Evolutionary conservation across 352 stramenopile species (phyloP).

Genomic region (Phytophthora constricta): DNA sequence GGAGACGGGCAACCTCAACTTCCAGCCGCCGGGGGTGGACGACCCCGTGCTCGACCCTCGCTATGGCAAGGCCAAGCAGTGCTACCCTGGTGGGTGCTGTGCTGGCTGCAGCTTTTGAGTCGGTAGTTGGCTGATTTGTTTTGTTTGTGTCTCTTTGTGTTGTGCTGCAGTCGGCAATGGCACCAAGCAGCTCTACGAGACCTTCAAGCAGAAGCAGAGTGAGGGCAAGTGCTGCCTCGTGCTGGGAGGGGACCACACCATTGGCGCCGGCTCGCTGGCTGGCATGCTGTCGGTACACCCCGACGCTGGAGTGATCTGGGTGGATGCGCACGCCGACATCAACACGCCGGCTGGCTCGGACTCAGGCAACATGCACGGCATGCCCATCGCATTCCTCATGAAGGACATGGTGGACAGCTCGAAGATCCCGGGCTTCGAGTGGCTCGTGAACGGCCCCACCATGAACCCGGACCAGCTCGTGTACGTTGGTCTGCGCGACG

Average conservation of each 20-base stretch:
- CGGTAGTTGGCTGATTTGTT: neutral
- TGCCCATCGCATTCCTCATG: slow-evolving; percentile 97
- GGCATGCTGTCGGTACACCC: slow-evolving; percentile 92
- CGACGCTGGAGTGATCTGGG: slow-evolving; percentile 96
- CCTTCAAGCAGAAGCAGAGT: slow-evolving; percentile 89
- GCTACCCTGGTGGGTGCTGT: slow-evolving; percentile 58
- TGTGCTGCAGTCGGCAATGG: slow-evolving; percentile 86
- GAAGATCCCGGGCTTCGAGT: slow-evolving; percentile 95
- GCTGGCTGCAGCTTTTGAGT: neutral
- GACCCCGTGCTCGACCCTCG: slow-evolving; percentile 74
- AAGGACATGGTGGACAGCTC: slow-evolving; percentile 88
- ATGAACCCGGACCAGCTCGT: slow-evolving; percentile 92
- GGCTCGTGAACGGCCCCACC: slow-evolving; percentile 80
- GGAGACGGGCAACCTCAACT: slow-evolving; percentile 84
- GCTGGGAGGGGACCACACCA: slow-evolving; percentile 96
- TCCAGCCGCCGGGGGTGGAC: slow-evolving; percentile 49
- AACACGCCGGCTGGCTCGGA: slow-evolving; percentile 94
- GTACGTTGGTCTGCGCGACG: slow-evolving; percentile 96
- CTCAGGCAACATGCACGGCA: slow-evolving; percentile 98
- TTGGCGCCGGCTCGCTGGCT: slow-evolving; percentile 93
- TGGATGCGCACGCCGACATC: slow-evolving; percentile 98
- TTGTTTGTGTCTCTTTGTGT: too few relatives aligned
- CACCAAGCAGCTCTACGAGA: slow-evolving; percentile 73
- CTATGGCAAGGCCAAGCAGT: slow-evolving; percentile 81
- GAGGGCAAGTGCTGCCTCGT: slow-evolving; percentile 95